Evolutionary conservation across 495 filamentous ascomycete genomes (phyloP), one percentile per base, ranked within the genome.

Genomic region (Saxispiralis lemnorum): DNA sequence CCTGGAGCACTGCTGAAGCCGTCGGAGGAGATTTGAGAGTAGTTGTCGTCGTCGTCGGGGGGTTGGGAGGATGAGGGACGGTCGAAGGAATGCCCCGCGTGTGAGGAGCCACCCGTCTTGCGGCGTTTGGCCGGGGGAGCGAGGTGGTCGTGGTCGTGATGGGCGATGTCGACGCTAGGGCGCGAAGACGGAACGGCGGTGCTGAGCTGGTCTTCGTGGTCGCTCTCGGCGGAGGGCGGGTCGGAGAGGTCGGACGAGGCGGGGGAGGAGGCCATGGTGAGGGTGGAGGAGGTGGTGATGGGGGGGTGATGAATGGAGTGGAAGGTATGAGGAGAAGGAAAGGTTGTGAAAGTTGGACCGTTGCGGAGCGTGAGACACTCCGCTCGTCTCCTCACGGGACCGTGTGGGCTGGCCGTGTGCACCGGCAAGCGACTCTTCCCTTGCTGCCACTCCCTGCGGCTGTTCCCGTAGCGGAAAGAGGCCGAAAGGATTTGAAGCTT

Each of bases 1-100:
- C 67, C 76, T 1, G 80, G 80, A n/a, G 94, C 72, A 45, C 81
- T 79, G 59, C 83, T 83, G 31, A 79, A 81, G 46, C 81, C 89
- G 55, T 97, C 92, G 34, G 77, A 81, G 35, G 84, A 93, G 51
- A 96, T 79, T 18, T 46, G 45, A 39, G 49, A 78, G 77, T 14
- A 41, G 44, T 47, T 53, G 28, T 47, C 48, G 31, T 51, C 52
- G 28, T 57, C 55, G 31, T 48, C 36, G 44, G 41, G 16, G 10
- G 53, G 48, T 40, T 32, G 31, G 42, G 40, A 19, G 48, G 57
- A 32, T 46, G 51, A 15, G 28, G 32, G 33, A 20, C 40, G 44
- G 36, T 28, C 19, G 38, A 44, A 32, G 37, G 30, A 2, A 40
- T 21, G 24, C 14, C 21, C 18, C n/a, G 28, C 6, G 14, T 38